These are phyloP conservation scores for Geotrichum siamense DNA, from an alignment of 1,139 yeast genomes.

Conservation along the genomic window DNA sequence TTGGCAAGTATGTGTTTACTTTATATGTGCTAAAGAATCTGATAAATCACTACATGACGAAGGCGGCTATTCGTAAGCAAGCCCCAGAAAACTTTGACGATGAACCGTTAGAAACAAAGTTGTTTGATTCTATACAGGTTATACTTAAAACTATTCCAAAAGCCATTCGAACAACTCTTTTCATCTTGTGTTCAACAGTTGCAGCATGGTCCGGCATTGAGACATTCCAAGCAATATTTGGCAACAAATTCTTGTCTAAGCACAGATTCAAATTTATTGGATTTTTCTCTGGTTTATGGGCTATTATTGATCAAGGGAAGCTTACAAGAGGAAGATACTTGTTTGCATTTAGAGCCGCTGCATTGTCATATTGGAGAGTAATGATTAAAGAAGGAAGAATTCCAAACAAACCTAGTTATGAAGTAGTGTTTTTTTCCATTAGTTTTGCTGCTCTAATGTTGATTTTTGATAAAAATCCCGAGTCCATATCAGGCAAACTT, in stretches of 20 bases:
- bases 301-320: conserved; percentile 34
- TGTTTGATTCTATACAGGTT: conserved; percentile 10
- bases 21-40: conserved; percentile 28
- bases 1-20: conserved; percentile 31
- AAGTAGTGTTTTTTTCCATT: conserved; percentile 31
- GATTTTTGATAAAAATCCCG: conserved; percentile 32
- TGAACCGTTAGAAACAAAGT: background rate
- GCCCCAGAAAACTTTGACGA: background rate
- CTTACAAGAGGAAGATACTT: conserved; percentile 30
- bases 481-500: conserved; percentile 31
- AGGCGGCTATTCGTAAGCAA: conserved; percentile 1
- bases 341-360: conserved; percentile 35
- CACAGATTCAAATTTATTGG: conserved; percentile 37
- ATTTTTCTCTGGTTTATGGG: conserved; percentile 38
- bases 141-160: conserved; percentile 24
- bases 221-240: conserved; percentile 31
- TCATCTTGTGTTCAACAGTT: conserved; percentile 35
- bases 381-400: conserved; percentile 28
- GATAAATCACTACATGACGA: conserved; percentile 4
- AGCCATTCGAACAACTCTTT: conserved; percentile 31
- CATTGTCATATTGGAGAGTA: conserved; percentile 35
- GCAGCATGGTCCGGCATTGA: conserved; percentile 40
- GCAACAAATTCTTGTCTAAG: conserved; percentile 29
- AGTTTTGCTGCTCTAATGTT: conserved; percentile 34
- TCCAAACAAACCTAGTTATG: conserved; percentile 30